Conservation (phyloP, 768 basidiomycete genomes). For the Fistulinella prunicolor region DNA sequence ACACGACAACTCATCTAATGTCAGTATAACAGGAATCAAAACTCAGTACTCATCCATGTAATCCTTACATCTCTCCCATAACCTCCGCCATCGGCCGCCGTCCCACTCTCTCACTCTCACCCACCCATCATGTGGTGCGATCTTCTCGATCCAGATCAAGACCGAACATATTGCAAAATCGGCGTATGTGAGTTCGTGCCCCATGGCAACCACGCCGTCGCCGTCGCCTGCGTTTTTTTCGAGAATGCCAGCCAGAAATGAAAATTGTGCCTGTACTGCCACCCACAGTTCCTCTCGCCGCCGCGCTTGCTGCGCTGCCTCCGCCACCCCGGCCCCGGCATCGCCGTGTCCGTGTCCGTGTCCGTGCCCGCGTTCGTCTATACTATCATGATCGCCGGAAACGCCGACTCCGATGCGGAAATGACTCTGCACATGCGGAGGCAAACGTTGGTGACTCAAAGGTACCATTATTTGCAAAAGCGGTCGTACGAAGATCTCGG, state of each 20-base stretch:
- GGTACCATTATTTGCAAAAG: slow-evolving; percentile 71
- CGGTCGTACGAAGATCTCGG: slow-evolving; percentile 62
- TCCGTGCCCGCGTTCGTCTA: not conserved
- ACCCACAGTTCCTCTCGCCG: slow-evolving; percentile 63
- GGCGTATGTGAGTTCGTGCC: slow-evolving; percentile 63
- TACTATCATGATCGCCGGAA: not conserved
- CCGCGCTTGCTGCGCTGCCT: slow-evolving; percentile 23
- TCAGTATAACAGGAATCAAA: slow-evolving; percentile 29
- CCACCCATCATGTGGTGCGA: slow-evolving; percentile 76
- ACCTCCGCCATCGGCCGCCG: slow-evolving; percentile 59
- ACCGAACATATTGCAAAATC: slow-evolving; percentile 74
- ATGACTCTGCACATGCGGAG: slow-evolving; percentile 52
- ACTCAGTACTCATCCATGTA: slow-evolving; percentile 67
- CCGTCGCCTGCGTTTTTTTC: slow-evolving; percentile 66
- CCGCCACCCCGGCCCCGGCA: not conserved
- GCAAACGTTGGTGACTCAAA: slow-evolving; percentile 58
- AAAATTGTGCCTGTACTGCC: slow-evolving; percentile 63
- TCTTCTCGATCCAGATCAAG: slow-evolving; percentile 70
- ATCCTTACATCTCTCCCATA: slow-evolving; percentile 59
- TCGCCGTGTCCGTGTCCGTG: not conserved
- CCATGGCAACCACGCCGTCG: slow-evolving; percentile 61
- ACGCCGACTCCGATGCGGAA: slow-evolving; percentile 30
- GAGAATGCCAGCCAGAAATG: slow-evolving; percentile 60
- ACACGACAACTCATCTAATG: not conserved
- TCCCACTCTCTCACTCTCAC: slow-evolving; percentile 66